Evolutionary conservation across 2,329 filamentous ascomycete genomes (phyloP), one percentile per base, ranked within the genome.

Genomic region (Lasiodiplodia citricola): DNA sequence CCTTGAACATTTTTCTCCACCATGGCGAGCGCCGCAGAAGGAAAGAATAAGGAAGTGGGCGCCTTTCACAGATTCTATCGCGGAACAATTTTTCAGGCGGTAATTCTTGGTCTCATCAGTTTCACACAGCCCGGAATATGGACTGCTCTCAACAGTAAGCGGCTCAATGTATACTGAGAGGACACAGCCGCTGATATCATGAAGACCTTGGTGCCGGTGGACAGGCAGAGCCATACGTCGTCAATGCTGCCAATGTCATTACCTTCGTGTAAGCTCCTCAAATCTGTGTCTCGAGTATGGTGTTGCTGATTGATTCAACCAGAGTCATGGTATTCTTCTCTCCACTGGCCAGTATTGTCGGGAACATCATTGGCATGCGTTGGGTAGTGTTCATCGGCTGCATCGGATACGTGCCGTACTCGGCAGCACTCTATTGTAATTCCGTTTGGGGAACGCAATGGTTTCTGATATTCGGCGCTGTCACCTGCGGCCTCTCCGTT

Each of bases 61-160:
- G 21, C 35, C 2, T 37, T 21, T 21, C 28, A 38, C n/a, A 31
- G 71, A 47, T 74, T 73, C 71, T 85, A 83, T 71, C 80, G 83
- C 18, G 82, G 81, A 54, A 83, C 83, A 4, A 73, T 84, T 0
- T 84, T 82, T 74, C 83, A 84, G 68, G 82, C 83, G 62, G 80
- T 84, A 50, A 68, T 84, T 21, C 80, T 84, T 4, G 83, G 83
- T 23, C 70, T 81, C 57, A 80, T 80, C 23, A 80, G 79, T 4
- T 84, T 85, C 72, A 82, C 81, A 1, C 81, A 83, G 51, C 82
- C 82, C 0, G 83, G 82, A 2, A 83, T 85, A 25, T 85, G 83
- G 82, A 84, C 82, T 68, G 83, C 83, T 3, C 74, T 85, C 18
- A 76, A 67, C 75, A 79, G 63, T 74, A 75, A 77, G 74, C 4